A percentile compares a stretch with the other conserved stretches of the same genome.
Conservation (phyloP, 139 green algal species). For the Prasinococcaceae sp. region DNA sequence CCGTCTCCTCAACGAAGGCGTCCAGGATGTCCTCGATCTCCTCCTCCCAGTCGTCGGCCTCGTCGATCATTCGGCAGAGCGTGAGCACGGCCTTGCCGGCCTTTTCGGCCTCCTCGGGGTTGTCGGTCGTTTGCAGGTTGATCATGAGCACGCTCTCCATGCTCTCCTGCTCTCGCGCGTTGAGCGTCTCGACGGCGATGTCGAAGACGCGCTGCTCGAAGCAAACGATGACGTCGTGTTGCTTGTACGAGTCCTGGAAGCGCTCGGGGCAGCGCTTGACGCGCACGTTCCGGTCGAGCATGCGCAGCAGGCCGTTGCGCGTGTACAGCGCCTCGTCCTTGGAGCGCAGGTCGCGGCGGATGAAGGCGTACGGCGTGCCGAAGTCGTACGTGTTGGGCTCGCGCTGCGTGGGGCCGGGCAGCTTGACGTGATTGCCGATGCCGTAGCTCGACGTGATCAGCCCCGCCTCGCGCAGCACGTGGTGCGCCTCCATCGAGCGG, state of each 20-base stretch:
- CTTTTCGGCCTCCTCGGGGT: conserved; percentile 53
- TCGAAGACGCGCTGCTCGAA: conserved; percentile 43
- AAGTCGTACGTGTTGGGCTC: conserved; percentile 80
- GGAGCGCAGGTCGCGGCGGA: conserved; percentile 42
- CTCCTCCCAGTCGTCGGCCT: conserved; percentile 47
- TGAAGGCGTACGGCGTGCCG: conserved; percentile 61
- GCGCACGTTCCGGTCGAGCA: conserved; percentile 66
- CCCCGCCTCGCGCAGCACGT: conserved; percentile 40
- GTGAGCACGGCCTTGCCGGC: conserved; percentile 53
- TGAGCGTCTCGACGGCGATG: conserved; percentile 27
- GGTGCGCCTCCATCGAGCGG: conserved; percentile 73
- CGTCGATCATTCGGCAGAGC: conserved; percentile 50
- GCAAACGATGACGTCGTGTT: conserved; percentile 23
- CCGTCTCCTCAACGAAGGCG: conserved; percentile 37
- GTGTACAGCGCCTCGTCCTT: conserved; percentile 51
- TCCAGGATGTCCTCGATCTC: conserved; percentile 44
- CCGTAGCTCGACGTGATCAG: conserved; percentile 64
- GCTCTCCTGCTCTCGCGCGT: conserved; percentile 9
- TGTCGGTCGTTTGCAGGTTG: conserved; percentile 81
- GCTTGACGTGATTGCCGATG: conserved; percentile 60
- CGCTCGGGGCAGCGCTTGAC: conserved; percentile 67
- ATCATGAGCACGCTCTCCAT: conserved; percentile 54
- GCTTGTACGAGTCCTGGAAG: conserved; percentile 49
- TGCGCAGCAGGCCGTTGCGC: conserved; percentile 59
- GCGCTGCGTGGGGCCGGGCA: conserved; percentile 46